Base-by-base conservation (phyloP, 2,329 filamentous ascomycete species). In the Chalaropsis thielavioides region DNA sequence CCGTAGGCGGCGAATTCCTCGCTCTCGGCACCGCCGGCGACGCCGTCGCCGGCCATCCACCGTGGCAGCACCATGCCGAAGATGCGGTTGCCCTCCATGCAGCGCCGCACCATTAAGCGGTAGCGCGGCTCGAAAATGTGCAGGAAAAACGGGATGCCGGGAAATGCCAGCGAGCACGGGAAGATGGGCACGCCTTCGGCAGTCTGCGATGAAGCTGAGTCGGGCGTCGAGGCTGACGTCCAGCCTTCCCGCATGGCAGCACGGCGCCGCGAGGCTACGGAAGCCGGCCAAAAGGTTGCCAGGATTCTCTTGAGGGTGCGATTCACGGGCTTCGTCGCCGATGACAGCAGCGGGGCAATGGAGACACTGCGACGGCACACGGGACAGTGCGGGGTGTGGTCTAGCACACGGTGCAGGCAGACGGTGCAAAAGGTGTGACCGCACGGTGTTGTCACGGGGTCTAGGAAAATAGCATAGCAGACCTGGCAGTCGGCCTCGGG, bases 121-220 rank as follows among this genome's bases (percentile, higher is more conserved):
- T 96, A 96, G 6, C 89, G 82, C n/a, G 89, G 89, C 73, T 96
- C 92, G 71, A 95, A 96, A n/a, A 96, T 83, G 70, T 95, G 89
- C 2, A 96, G 77, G 69, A 94, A 94, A 0, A 89, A 92, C 0
- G 88, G 90, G 83, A 92, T 90, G 1, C 81, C 79, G 0, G 92
- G 92, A 69, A 94, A 92, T 0, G 89, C 83, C 8, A 95, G 75
- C 0, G 90, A 90, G 74, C 89, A 94, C 40, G 95, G 82, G 69
- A 96, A 96, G 0, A 96, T 77, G 0, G 89, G 83, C 3, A 86
- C 81, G 43, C 49, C 49, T 13, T 62, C 60, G 19, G 46, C 64
- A 3, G 49, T 7, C 81, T 19, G 83, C 78, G 10, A 84, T 83
- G 3, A 51, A 17, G 22, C 46, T 11, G 81, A 80, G 58, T 79